Base-by-base conservation (phyloP, 208 protist genomes). In the Sergeia podlipaevii region DNA sequence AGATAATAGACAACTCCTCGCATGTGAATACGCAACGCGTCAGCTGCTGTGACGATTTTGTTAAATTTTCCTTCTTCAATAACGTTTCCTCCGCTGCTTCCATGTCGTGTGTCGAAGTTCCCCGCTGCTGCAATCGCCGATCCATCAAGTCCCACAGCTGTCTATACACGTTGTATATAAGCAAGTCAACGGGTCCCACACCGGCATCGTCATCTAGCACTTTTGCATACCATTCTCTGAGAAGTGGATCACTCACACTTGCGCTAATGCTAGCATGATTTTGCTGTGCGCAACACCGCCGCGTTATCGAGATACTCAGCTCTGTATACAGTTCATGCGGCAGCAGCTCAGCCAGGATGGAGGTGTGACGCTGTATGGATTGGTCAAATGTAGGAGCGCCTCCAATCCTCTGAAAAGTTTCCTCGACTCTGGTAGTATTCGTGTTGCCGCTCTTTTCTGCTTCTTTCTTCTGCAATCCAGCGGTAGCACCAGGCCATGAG, bases 191-290 rank as follows among this genome's bases (percentile, higher is more conserved):
- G 23, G 34, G 34, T 7, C 8, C 15, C 18, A 57, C 18, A n/a
- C 51, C 51, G 18, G 45, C 20, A 18, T 57, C 36, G n/a, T 57
- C 51, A 20, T 57, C 51, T n/a, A 46, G 33, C 41, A 57, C 8
- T n/a, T 36, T 15, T n/a, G n/a, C 41, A 30, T 37, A 30, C 51
- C 51, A 57, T 20, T 46, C 3, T 21, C 4, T 17, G 23, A 57
- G 36, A 38, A 51, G 21, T 36, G 46, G 23, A 23, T 23, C 18
- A 23, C 26, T 18, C 2, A 38, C 21, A 30, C 32, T 5, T 15
- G 6, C 21, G 26, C 27, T 6, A 5, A 45, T 45, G n/a, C n/a
- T 6, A 20, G 5, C 15, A 15, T 45, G 39, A 5, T 21, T 15
- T 6, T 6, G 15, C 10, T 45, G 39, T n/a, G 24, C 39, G 18